Percentiles rank a stretch among this genome's conserved stretches.
Conservation (phyloP, 2,329 filamentous ascomycete species). For the Exophiala bonariae region DNA sequence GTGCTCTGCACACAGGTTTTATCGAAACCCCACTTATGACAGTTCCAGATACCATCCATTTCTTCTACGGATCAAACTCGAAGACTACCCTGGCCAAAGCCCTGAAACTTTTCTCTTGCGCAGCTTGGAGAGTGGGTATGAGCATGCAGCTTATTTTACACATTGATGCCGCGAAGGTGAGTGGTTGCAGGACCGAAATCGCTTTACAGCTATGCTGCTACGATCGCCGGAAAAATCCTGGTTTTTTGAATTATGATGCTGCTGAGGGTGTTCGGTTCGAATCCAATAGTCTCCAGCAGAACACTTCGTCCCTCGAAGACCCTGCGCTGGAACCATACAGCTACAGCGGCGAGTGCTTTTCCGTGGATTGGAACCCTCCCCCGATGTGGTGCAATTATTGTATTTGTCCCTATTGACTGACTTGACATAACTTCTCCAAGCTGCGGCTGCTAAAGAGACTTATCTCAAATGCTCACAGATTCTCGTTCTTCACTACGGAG, state of each 20-base stretch:
- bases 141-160: not conserved
- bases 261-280: not conserved
- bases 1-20: not conserved
- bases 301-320: not conserved
- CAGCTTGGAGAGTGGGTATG: conserved; percentile 1
- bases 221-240: conserved; percentile 1
- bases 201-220: conserved; percentile 5
- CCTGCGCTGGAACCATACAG: conserved; percentile 1
- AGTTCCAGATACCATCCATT: too few relatives aligned
- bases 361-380: too few relatives aligned
- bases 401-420: too few relatives aligned
- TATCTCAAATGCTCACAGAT: too few relatives aligned
- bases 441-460: too few relatives aligned
- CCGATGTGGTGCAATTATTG: too few relatives aligned
- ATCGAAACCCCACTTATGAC: not conserved
- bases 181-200: not conserved
- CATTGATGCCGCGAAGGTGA: not conserved
- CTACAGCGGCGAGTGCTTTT: not conserved
- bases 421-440: too few relatives aligned
- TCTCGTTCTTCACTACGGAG: not conserved
- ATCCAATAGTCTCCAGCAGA: not conserved
- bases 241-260: not conserved
- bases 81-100: too few relatives aligned
- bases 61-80: too few relatives aligned
- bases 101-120: not conserved